Percentiles rank a stretch among this genome's conserved stretches.
Evolutionary conservation across 768 basidiomycete species (phyloP).

Genomic region (Auriculariales sp.): DNA sequence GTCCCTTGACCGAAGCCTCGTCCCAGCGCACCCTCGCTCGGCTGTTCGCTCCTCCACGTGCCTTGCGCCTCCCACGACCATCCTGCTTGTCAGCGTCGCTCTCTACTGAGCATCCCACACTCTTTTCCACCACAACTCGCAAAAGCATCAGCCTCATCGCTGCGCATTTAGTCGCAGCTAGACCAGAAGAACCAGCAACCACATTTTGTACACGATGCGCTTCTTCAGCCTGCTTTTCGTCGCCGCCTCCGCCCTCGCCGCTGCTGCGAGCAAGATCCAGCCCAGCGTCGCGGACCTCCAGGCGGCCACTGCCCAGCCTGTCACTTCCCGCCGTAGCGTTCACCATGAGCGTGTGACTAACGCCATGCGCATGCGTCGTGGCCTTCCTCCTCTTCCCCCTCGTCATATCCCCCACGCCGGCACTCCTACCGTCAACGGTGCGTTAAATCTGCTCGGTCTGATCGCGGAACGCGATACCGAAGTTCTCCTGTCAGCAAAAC

Average conservation of each 20-base stretch:
- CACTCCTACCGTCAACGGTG: background rate
- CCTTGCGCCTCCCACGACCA: background rate
- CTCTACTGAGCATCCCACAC: background rate
- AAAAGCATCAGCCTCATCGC: no score
- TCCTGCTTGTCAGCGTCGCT: background rate
- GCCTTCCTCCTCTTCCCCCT: background rate
- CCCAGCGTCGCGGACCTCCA: background rate
- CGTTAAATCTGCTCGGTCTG: no score
- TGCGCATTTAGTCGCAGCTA: no score
- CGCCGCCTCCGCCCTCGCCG: background rate
- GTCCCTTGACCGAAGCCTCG: no score
- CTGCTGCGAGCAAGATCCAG: background rate
- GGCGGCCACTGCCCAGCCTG: background rate
- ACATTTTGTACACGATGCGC: background rate
- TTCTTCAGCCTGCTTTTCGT: background rate
- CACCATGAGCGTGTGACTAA: slow-evolving; percentile 1
- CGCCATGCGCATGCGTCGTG: background rate
- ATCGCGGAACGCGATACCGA: no score
- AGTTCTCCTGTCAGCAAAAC: no score
- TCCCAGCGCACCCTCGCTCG: background rate
- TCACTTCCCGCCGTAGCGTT: background rate
- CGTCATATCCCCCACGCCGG: background rate
- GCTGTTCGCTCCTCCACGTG: background rate
- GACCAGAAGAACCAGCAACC: background rate
- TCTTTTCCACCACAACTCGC: background rate